Conservation (phyloP, 2,329 filamentous ascomycete genomes). For the Elsinoe fawcettii region DNA sequence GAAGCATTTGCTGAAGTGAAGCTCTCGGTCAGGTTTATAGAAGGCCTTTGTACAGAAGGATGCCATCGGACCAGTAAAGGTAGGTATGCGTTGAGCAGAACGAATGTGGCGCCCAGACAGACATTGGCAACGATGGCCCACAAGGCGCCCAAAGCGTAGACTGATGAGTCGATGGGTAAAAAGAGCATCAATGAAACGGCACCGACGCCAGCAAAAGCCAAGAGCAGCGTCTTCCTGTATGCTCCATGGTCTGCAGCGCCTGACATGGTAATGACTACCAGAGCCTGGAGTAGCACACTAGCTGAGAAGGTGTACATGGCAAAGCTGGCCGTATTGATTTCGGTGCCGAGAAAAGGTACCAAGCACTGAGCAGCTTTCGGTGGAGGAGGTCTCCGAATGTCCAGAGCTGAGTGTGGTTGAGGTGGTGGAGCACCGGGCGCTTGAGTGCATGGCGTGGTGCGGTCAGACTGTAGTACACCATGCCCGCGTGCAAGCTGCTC, state of each 20-base stretch:
- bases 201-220: constrained; percentile 77
- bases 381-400: constrained; percentile 18
- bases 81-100: constrained; percentile 89
- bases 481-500: constrained; percentile 90
- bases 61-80: constrained; percentile 86
- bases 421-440: constrained; percentile 29
- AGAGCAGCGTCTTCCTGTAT: constrained; percentile 79
- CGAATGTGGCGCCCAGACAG: constrained; percentile 89
- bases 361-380: constrained; percentile 61
- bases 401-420: constrained; percentile 18
- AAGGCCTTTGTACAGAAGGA: constrained; percentile 43
- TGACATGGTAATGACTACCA: constrained; percentile 92
- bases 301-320: constrained; percentile 98
- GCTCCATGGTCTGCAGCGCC: constrained; percentile 86
- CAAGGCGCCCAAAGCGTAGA: constrained; percentile 74
- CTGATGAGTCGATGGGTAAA: constrained; percentile 63
- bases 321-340: constrained; percentile 94
- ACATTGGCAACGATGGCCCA: constrained; percentile 88
- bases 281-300: constrained; percentile 78
- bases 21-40: constrained; percentile 7
- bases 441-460: constrained; percentile 60
- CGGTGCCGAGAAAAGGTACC: constrained; percentile 68
- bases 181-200: constrained; percentile 82
- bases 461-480: constrained; percentile 76
- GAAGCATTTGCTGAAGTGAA: not conserved